A percentile compares a stretch with the other conserved stretches of the same genome.
Evolutionary conservation across 1,284 basidiomycete genomes (phyloP).

Genomic region (Pseudozyma sp.): DNA sequence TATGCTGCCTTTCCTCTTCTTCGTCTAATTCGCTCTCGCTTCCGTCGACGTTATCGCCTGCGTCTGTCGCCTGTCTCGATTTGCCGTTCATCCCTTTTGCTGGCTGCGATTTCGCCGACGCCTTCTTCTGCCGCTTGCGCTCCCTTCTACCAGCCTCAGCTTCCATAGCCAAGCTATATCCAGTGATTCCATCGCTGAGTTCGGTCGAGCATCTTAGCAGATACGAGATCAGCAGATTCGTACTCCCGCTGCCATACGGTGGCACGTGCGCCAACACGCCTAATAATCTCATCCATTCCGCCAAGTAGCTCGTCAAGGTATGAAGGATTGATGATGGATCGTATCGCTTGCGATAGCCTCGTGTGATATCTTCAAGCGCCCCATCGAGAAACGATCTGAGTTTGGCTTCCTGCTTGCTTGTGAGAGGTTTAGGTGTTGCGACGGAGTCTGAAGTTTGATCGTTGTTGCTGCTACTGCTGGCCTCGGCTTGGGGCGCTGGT

Average conservation of each 20-base stretch:
- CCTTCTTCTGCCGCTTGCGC: conserved; percentile 11
- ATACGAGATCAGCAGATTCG: conserved; percentile 57
- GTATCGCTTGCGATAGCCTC: conserved; percentile 55
- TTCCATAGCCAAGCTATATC: conserved; percentile 51
- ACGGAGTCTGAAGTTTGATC: conserved; percentile 11
- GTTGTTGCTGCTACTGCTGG: background rate
- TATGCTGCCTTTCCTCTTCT: conserved; percentile 27
- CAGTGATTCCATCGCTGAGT: conserved; percentile 56
- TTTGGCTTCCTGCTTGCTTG: conserved; percentile 52
- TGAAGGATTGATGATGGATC: conserved; percentile 43
- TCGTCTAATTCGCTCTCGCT: conserved; percentile 19
- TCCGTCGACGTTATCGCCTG: conserved; percentile 4
- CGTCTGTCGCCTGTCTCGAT: background rate
- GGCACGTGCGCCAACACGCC: conserved; percentile 53
- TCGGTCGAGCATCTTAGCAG: conserved; percentile 58
- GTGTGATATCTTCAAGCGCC: conserved; percentile 45
- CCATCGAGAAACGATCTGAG: conserved; percentile 56
- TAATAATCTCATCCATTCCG: conserved; percentile 41
- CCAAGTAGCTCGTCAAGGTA: conserved; percentile 46
- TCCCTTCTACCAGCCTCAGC: conserved; percentile 10
- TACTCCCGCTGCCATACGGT: conserved; percentile 44
- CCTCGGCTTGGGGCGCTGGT: background rate
- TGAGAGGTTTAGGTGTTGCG: conserved; percentile 38
- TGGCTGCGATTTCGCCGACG: background rate
- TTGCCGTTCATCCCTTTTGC: background rate